phyloP scores from a whole-genome alignment of 371 early-diverging fungal genomes.

The Mucor lusitanicus region DNA sequence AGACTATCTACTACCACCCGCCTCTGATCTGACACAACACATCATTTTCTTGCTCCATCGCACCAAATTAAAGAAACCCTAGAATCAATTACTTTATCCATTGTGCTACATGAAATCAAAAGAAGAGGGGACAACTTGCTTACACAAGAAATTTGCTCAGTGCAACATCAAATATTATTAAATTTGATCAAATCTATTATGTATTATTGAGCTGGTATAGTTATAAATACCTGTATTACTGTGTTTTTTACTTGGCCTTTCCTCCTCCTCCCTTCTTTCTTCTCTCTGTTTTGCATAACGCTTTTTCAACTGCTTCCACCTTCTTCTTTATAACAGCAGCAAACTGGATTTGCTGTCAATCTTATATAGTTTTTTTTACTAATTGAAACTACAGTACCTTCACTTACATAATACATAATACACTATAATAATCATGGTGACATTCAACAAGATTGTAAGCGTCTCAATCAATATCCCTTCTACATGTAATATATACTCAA shows the following conservation, averaged over 20 bases:
- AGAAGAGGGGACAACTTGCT: neutral
- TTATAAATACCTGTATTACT: neutral
- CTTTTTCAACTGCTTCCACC: neutral
- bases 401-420: neutral
- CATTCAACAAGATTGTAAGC: constrained; percentile 38
- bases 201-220: neutral
- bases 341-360: constrained; percentile 12
- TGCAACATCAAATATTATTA: neutral
- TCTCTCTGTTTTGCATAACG: neutral
- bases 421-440: constrained; percentile 28
- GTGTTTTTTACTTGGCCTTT: neutral
- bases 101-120: neutral
- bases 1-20: neutral
- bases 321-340: neutral
- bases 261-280: neutral
- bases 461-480: neutral
- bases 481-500: neutral
- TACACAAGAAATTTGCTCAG: constrained; percentile 2
- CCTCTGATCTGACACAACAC: neutral
- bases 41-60: neutral
- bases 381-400: neutral
- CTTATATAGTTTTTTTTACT: too few species aligned
- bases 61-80: neutral
- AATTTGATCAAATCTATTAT: neutral
- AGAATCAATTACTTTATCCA: neutral